Evolutionary conservation across 257 asterid species (phyloP).

Genomic region (Plantago elongata): DNA sequence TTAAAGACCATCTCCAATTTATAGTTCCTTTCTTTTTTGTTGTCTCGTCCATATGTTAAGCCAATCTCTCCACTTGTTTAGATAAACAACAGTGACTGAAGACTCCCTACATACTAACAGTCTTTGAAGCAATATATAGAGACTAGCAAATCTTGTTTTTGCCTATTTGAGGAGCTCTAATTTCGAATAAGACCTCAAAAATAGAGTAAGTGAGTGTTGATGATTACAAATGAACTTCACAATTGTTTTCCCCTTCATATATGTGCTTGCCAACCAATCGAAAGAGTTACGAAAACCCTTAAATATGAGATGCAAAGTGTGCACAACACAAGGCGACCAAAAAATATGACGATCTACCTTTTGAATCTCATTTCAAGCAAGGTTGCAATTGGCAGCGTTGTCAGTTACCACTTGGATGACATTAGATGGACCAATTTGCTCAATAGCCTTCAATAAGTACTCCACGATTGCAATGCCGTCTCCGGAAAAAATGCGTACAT

Average conservation of each 20-base stretch:
- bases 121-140: neutral
- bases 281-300: neutral
- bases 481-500: no score
- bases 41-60: neutral
- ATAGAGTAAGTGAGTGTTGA: neutral
- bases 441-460: no score
- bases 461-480: no score
- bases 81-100: neutral
- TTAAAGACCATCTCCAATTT: neutral
- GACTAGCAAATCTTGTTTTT: constrained; percentile 12
- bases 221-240: constrained; percentile 8
- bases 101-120: neutral
- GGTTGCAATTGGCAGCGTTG: no score
- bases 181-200: constrained; percentile 4
- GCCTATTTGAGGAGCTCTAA: constrained; percentile 14
- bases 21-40: neutral
- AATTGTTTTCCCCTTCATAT: constrained; percentile 2
- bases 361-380: no score
- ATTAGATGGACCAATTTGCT: no score
- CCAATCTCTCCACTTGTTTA: constrained; percentile 1
- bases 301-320: constrained; percentile 13
- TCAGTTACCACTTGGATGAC: no score
- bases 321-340: constrained; percentile 6
- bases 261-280: constrained; percentile 5
- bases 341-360: no score